Base-by-base conservation (phyloP, 768 basidiomycete genomes). In the Xerocomellus chrysenteron region DNA sequence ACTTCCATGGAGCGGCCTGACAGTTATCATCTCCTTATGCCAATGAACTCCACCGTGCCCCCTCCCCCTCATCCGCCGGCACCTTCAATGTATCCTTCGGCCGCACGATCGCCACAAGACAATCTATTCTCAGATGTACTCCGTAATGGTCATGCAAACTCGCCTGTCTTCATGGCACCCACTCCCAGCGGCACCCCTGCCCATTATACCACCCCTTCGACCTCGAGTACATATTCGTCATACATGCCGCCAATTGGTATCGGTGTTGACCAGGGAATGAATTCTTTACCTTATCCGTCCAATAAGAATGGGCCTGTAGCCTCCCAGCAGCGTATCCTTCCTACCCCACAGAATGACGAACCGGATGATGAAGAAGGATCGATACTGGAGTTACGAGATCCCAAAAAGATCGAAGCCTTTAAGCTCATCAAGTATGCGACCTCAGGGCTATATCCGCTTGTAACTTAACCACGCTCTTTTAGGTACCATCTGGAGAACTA, bases 401-500 rank as follows among this genome's bases (percentile, higher is more conserved):
- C 89, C 2, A 89, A 88, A 68, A 84, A 82, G 67, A 77, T 79
- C 13, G 92, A 94, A 66, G 91, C 92, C 1, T 82, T 87, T 62
- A 93, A 92, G 71, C 80, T 94, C 16, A 88, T 93, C 57, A 82
- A 83, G 90, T 90, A 65, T 14, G 84, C 72, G 37, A 21, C 41
- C 26, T 50, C 45, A 19, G 13, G 26, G 33, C 11, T 24, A 16
- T 40, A n/a, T 39, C n/a, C 7, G 11, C 37, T 47, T 52, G 37
- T 28, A 41, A 45, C 42, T 60, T 19, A 60, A 44, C 10, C 43
- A 43, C 32, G 32, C 26, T 43, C 28, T 37, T 44, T 11, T 49
- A 92, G 92, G 57, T 95, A 96, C 71, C 95, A 98, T 67, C 78
- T 98, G 47, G 90, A 94, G 63, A 96, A 96, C 64, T 94, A 85